Evolutionary conservation across 345 rosid species (phyloP), one percentile per base, ranked within the genome.

Genomic region (Citrus hindsii): DNA sequence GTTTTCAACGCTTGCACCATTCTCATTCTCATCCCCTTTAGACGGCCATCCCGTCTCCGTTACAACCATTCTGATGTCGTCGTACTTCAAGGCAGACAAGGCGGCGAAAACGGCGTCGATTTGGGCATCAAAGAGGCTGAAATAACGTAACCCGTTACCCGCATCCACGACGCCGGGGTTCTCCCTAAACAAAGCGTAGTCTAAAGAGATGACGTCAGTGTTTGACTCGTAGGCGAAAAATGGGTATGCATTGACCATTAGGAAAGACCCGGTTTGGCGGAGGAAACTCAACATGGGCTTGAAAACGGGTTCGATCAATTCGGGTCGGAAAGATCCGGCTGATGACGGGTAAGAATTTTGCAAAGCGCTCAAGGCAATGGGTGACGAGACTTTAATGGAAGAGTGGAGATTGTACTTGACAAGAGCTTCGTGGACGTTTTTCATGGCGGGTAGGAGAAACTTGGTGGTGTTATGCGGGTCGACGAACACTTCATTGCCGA

Each of bases 41-140:
- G 98, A 92, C 0, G 99, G 99, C 99, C 99, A 96, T 0, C 99
- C 98, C 12, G 99, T 96, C 77, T 96, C 99, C 24, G 97, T 92
- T 2, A 96, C 93, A 2, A 92, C 90, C 51, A 96, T 77, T 18
- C 77, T 75, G 6, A 96, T 80, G 21, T 96, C 98, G 5, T 94
- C 92, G 38, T 82, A 94, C n/a, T 94, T 92, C 38, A 96, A 64
- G 2, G 94, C 93, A 0, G 95, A 83, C 91, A 94, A 73, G 0
- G 99, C 99, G 0, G 99, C 97, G 42, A 92, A 96, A 69, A 96
- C 98, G 80, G 99, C 98, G 80, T 96, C 99, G 82, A 96, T 85
- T 76, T 96, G 98, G 42, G 99, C 99, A 62, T 96, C 99, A 25
- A 96, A 96, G 64, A 96, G 92, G 75, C 81, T 94, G n/a, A 88